Percentiles rank a stretch among this genome's conserved stretches.
phyloP scores from a whole-genome alignment of 768 basidiomycete genomes.

The Rhizopogon vinicolor region DNA sequence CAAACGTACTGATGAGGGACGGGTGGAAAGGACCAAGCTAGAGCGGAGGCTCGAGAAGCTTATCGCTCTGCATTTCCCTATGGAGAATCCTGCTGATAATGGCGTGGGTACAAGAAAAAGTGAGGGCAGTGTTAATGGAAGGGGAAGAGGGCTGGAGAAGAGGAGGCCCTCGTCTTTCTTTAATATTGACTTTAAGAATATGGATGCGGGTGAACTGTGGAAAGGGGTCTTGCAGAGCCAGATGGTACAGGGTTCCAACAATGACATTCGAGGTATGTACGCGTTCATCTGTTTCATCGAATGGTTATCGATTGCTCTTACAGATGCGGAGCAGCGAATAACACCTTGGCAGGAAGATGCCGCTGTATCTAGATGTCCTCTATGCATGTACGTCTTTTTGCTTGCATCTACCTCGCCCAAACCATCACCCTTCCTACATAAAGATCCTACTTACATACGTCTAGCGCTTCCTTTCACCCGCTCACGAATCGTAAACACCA shows the following conservation, averaged over 20 bases:
- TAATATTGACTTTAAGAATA: constrained; percentile 61
- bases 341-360: constrained; percentile 94
- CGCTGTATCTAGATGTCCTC: constrained; percentile 70
- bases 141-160: constrained; percentile 13
- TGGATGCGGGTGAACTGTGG: constrained; percentile 70
- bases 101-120: constrained; percentile 7
- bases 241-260: constrained; percentile 42
- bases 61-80: constrained; percentile 64
- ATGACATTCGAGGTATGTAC: constrained; percentile 61
- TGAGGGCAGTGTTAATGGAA: constrained; percentile 4
- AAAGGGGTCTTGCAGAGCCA: constrained; percentile 50
- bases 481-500: constrained; percentile 95
- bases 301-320: constrained; percentile 2
- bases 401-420: background rate
- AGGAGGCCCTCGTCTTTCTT: constrained; percentile 67
- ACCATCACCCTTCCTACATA: background rate
- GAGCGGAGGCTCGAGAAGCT: constrained; percentile 89
- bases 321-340: constrained; percentile 84
- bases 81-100: constrained; percentile 12
- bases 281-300: background rate
- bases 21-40: constrained; percentile 79
- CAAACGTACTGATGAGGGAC: constrained; percentile 37
- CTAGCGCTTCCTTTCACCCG: constrained; percentile 73
- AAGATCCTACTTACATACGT: constrained; percentile 5
- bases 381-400: constrained; percentile 62